Evolutionary conservation across 192 early-diverging fungal genomes (phyloP), one percentile per base, ranked within the genome.

Genomic region (Mortierella hygrophila): DNA sequence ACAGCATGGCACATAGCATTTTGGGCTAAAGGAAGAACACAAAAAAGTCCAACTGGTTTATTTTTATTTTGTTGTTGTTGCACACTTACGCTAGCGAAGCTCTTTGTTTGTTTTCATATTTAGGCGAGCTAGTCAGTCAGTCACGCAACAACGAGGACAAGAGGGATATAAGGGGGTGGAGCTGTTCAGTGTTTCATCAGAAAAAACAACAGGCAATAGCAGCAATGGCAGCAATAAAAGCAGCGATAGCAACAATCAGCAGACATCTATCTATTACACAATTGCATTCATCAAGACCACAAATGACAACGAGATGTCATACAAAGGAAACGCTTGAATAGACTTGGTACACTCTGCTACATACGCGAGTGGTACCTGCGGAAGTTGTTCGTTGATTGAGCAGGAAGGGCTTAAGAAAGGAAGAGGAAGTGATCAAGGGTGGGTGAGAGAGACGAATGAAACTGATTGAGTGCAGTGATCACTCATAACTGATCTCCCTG

Each of bases 281-380:
- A 26, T 10, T 60, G 55, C 2, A 52, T 5, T 26, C 55, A 13
- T 29, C 15, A 32, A 13, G 26, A 11, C 26, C 8, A 65, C 60
- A 26, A 60, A 6, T 65, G 13, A 65, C 60, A 9, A 32, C 60
- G 10, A 65, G 60, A 32, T 65, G 10, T 3, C 10, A 15, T 9
- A 32, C 13, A 29, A 46, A 46, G 44, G 13, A 46, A 13, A 46
- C 10, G 10, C 44, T 46, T 46, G 44, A 46, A 46, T 46, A 9
- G 10, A 13, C 15, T 46, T 46, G 44, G 60, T 65, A 65, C 29
- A 65, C 29, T 65, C 29, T 65, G 60, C 29, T 65, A 65, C 60
- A 65, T 65, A 65, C 60, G 60, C 60, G 60, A 32, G 10, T 60
- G 57, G 60, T 65, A 65, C 60, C 3, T 65, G 60, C 26, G 60